phyloP scores from a whole-genome alignment of 169 alveolate genomes.

The Fabrea salina region DNA sequence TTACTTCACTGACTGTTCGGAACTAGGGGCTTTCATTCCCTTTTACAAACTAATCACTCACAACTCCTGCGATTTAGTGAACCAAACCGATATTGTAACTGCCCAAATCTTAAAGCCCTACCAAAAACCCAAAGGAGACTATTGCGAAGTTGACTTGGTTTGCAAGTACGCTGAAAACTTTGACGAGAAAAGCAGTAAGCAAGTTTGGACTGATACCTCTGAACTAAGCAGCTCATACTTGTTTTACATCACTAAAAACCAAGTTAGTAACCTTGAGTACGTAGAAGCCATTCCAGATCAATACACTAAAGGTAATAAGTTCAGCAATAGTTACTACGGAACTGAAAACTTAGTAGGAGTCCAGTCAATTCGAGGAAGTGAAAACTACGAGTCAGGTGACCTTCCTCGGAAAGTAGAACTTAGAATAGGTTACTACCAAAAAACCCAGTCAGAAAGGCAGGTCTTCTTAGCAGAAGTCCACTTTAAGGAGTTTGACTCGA shows the following conservation, averaged over 20 bases:
- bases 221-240: neutral
- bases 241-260: conserved; percentile 22
- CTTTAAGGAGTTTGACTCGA: neutral
- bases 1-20: conserved; percentile 23
- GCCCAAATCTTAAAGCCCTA: neutral
- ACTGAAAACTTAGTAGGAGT: conserved; percentile 11
- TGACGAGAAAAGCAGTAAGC: neutral
- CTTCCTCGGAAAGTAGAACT: neutral
- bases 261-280: neutral
- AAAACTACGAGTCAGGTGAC: neutral
- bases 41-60: neutral
- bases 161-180: neutral
- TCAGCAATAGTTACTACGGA: neutral
- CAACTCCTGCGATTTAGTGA: neutral
- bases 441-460: neutral
- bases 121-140: conserved; percentile 10
- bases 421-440: conserved; percentile 20
- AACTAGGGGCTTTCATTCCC: conserved; percentile 18
- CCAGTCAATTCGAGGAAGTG: neutral
- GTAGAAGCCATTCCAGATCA: neutral
- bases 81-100: neutral
- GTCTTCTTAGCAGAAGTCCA: neutral
- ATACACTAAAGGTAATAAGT: neutral
- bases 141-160: neutral
- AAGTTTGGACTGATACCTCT: neutral